Evolutionary conservation across 805 yeast species (phyloP).

Genomic region (Tetrapisispora pingtungensis): DNA sequence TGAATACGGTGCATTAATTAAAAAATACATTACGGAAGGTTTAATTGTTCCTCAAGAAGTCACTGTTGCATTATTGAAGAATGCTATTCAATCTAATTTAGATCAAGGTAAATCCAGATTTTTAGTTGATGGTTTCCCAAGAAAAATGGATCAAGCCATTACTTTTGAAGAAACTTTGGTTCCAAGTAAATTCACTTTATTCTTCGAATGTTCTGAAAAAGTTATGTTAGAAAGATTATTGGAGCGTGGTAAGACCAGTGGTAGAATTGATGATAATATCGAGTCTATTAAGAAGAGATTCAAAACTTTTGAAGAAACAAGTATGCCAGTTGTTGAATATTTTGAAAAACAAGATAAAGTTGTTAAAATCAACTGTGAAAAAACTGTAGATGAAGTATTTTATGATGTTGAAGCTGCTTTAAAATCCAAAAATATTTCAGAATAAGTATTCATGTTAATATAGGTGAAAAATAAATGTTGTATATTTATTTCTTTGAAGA

Average conservation of each 20-base stretch:
- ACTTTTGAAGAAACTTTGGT: conserved; percentile 79
- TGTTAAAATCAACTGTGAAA: conserved; percentile 67
- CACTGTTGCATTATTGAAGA: conserved; percentile 71
- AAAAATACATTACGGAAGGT: conserved; percentile 77
- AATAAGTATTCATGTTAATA: background rate
- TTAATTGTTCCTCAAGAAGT: conserved; percentile 86
- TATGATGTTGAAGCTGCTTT: conserved; percentile 41
- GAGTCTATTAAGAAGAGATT: conserved; percentile 88
- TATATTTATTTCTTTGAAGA: too few relatives aligned
- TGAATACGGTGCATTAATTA: conserved; percentile 76
- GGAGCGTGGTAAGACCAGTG: conserved; percentile 90
- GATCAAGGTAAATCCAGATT: conserved; percentile 47
- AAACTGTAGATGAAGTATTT: conserved; percentile 72
- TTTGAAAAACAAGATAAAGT: conserved; percentile 67
- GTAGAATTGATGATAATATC: conserved; percentile 85
- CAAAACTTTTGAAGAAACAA: conserved; percentile 73
- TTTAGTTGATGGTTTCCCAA: conserved; percentile 91
- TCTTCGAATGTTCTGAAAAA: conserved; percentile 71
- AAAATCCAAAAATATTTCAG: conserved; percentile 7
- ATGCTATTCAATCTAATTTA: conserved; percentile 56
- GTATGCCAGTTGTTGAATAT: conserved; percentile 88
- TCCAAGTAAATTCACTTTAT: conserved; percentile 58
- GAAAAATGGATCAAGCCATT: conserved; percentile 95
- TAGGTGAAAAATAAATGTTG: background rate
- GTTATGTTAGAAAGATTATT: conserved; percentile 79